phyloP scores from a whole-genome alignment of 768 basidiomycete genomes.

The Pholiota microspora region DNA sequence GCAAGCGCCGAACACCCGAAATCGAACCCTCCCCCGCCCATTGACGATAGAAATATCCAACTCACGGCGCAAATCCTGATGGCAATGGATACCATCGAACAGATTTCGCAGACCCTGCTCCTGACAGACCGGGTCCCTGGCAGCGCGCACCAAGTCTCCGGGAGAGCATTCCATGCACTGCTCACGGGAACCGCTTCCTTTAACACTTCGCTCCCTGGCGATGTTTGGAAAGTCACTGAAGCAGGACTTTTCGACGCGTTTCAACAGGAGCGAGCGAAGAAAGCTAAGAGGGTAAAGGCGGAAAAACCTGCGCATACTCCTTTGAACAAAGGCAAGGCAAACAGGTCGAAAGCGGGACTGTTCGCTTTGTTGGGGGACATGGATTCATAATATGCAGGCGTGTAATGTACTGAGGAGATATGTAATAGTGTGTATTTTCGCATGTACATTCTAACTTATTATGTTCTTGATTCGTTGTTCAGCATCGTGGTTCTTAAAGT shows the following conservation, averaged over 20 bases:
- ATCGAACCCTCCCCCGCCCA: constrained; percentile 32
- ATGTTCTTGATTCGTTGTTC: too few species aligned
- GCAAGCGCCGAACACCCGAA: constrained; percentile 8
- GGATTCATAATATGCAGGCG: constrained; percentile 17
- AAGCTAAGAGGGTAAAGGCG: constrained; percentile 31
- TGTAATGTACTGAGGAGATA: background rate
- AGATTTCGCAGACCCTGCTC: constrained; percentile 61
- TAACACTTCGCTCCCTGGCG: constrained; percentile 25
- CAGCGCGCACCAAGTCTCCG: constrained; percentile 53
- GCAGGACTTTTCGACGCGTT: constrained; percentile 49
- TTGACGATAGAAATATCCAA: constrained; percentile 63
- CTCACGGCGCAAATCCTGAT: constrained; percentile 62
- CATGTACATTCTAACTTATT: constrained; percentile 1
- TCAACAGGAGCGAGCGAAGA: constrained; percentile 44
- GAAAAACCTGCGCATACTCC: constrained; percentile 12
- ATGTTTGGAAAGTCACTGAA: constrained; percentile 45
- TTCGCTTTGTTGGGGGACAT: constrained; percentile 44
- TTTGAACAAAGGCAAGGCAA: background rate
- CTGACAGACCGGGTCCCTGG: constrained; percentile 47
- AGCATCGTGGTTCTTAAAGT: too few species aligned
- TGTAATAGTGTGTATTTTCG: background rate
- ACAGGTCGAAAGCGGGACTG: constrained; percentile 19
- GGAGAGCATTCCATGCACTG: constrained; percentile 53
- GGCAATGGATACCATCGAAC: constrained; percentile 57
- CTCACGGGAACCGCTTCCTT: constrained; percentile 34